Base-by-base conservation (phyloP, 192 early-diverging fungal genomes). In the Spinellus fusiger region DNA sequence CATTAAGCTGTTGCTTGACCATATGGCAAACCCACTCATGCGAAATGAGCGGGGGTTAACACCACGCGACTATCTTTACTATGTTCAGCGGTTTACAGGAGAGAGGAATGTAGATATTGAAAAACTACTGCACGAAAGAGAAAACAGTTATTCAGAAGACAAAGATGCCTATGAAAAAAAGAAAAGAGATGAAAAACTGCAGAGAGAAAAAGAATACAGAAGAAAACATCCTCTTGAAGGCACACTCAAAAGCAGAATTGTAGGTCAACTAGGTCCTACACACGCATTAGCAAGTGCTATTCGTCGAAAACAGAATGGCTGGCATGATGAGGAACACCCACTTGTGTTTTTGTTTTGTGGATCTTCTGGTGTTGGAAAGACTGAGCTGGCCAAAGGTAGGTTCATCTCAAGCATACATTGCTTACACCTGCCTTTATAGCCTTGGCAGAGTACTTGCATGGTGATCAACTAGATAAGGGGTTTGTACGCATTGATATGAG, bases 281-380 rank as follows among this genome's bases (percentile, higher is more conserved):
- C 65, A 67, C 60, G 71, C 73, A 3, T 62, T 77, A 22, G 75
- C 75, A 22, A 70, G 67, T 49, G 75, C 75, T 1, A 77, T 77
- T 38, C 64, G 75, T 16, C 62, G 75, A 22, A 73, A 73, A 50
- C 71, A 77, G 40, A 77, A 77, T 56, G 75, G 75, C 15, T 77
- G 75, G 75, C 75, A 77, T 40, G 75, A 77, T 61, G 71, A 74
- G 27, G 75, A 77, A 12, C 72, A 73, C 37, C 75, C 75, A 13
- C 60, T 77, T 44, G 75, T 77, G 1, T 76, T 76, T 33, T 58
- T 76, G 44, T 76, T 76, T 32, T 69, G 70, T 49, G 74, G 74
- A 32, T 73, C 70, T n/a, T 73, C 70, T 13, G 74, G 74, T 18
- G 69, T 76, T 34, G 74, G 74, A 28, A 76, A 76, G 27, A 76